Evolutionary conservation across 129 eudicot genomes (phyloP), one percentile per base, ranked within the genome.

Genomic region (Pittosporum tobira): DNA sequence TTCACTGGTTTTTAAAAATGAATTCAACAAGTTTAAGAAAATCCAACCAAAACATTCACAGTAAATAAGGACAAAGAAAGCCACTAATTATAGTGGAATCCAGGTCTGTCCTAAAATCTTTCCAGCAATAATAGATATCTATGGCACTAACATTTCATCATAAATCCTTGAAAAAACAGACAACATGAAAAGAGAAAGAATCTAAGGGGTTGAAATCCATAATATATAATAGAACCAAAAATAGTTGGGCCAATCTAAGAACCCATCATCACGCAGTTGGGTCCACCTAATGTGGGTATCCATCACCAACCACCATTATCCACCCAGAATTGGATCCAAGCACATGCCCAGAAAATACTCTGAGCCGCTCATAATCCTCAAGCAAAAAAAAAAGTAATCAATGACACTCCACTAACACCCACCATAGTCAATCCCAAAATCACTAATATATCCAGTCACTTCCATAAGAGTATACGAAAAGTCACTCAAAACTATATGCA

Each of bases 291-390:
- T 49, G 69, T 46, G 61, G 57, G 21, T 57, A 63, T 57, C 67
- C 69, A 54, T 66, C 74, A 81, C 66, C 82, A 84, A 88, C 81
- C 78, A 76, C 73, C 85, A 73, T 79, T 61, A 81, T 77, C 81
- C 74, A 70, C 77, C 75, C 77, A 74, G 66, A 75, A 64, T 79
- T 70, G 71, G 80, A 67, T 65, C 69, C 67, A 67, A 48, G 70
- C 69, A 81, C 84, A 57, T 73, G 83, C 70, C 71, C 69, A 73
- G 71, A 64, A 45, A 65, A 57, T 57, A 66, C 71, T 69, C 62
- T 63, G 66, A 76, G 64, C 77, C 85, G 50, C 73, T 80, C 72
- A 82, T 62, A 71, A 54, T 62, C 65, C 62, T 73, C 70, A 48
- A 34, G 37, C 21, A 64, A 74, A 45, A 31, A 21, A 14, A 20